Conservation (phyloP, 2,329 filamentous ascomycete genomes). For the Capronia americana region DNA sequence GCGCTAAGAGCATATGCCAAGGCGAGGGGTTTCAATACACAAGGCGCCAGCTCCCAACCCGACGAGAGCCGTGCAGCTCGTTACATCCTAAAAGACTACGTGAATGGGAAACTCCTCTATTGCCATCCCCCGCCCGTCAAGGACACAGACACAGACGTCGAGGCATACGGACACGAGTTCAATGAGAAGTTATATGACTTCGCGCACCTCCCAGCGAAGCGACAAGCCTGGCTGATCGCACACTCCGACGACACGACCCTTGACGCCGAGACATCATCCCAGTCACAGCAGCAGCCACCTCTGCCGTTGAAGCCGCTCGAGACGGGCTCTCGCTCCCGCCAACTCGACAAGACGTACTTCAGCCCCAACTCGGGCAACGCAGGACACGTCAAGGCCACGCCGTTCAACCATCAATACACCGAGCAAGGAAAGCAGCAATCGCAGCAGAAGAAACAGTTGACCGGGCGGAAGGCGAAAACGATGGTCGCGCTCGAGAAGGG, state of each 20-base stretch:
- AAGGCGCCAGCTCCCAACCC: constrained; percentile 76
- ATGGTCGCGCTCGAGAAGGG: constrained; percentile 85
- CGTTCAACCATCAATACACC: constrained; percentile 89
- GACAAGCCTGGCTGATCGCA: constrained; percentile 67
- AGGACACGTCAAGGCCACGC: constrained; percentile 71
- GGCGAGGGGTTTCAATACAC: constrained; percentile 88
- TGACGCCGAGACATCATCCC: constrained; percentile 46
- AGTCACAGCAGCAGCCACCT: constrained; percentile 24
- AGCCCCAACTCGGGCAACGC: constrained; percentile 61
- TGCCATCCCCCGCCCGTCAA: constrained; percentile 79
- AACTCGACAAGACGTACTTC: constrained; percentile 91
- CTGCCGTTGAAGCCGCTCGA: constrained; percentile 17
- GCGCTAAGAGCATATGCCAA: constrained; percentile 83
- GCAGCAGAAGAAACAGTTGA: constrained; percentile 74
- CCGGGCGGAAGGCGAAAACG: constrained; percentile 78
- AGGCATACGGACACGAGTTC: constrained; percentile 66
- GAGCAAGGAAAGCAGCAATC: constrained; percentile 75
- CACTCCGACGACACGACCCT: constrained; percentile 53
- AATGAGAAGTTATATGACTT: constrained; percentile 89
- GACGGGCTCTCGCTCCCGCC: constrained; percentile 72
- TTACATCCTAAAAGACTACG: constrained; percentile 93
- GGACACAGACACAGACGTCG: constrained; percentile 66
- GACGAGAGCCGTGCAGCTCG: constrained; percentile 92
- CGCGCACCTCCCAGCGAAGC: constrained; percentile 79
- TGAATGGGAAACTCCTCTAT: constrained; percentile 92